Percentiles rank a stretch among this genome's conserved stretches.
These are phyloP conservation scores for Phaeomoniella chlamydospora DNA, from an alignment of 2,329 filamentous ascomycete genomes.

Conservation along the genomic window DNA sequence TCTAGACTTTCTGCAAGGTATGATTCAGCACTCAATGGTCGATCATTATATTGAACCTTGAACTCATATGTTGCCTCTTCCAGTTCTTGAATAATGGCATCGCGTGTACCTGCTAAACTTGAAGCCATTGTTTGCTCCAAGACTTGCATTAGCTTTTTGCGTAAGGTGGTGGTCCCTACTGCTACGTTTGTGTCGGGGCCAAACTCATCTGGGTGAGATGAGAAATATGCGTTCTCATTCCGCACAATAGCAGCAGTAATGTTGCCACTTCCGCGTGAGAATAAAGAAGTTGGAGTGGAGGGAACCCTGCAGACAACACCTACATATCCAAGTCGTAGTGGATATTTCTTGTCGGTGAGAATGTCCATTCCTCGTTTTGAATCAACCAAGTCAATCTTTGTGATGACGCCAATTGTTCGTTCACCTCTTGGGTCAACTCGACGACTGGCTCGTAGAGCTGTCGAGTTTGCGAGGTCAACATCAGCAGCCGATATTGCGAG, in stretches of 20 bases:
- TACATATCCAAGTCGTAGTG: conserved; percentile 86
- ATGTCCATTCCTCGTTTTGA: conserved; percentile 63
- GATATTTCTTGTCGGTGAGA: conserved; percentile 80
- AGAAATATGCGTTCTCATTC: conserved; percentile 82
- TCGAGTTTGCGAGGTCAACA: conserved; percentile 93
- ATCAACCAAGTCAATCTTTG: conserved; percentile 97
- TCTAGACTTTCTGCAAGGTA: conserved; percentile 93
- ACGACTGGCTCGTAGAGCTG: conserved; percentile 75
- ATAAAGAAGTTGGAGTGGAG: conserved; percentile 48
- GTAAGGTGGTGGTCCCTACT: conserved; percentile 72
- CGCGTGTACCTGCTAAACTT: conserved; percentile 74
- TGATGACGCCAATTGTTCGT: conserved; percentile 94
- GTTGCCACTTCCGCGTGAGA: conserved; percentile 68
- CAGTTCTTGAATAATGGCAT: conserved; percentile 86
- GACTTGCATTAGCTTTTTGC: conserved; percentile 94
- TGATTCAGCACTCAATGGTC: conserved; percentile 84
- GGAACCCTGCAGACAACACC: conserved; percentile 84
- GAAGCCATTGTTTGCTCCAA: conserved; percentile 95
- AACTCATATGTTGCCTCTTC: conserved; percentile 97
- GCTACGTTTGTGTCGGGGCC: conserved; percentile 56
- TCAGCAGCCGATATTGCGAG: conserved; percentile 94
- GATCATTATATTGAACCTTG: conserved; percentile 98
- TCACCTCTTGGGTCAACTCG: conserved; percentile 89
- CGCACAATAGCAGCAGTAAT: conserved; percentile 68
- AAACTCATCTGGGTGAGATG: conserved; percentile 66